Conservation (phyloP, 2,329 filamentous ascomycete genomes). For the Fusarium incarnatum region DNA sequence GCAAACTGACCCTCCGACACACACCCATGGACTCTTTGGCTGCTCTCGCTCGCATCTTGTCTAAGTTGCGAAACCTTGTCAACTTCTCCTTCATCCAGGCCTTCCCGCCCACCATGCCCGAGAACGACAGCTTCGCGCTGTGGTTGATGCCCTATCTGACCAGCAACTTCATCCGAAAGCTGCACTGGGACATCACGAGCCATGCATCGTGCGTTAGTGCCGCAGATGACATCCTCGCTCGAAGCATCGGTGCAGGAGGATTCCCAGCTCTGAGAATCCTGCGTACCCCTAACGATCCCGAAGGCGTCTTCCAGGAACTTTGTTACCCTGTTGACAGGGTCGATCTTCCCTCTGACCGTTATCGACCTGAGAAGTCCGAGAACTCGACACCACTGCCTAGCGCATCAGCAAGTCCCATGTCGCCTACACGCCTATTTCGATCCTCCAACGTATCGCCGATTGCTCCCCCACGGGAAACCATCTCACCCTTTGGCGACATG, state of each 20-base stretch:
- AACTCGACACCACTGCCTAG: slow-evolving; percentile 34
- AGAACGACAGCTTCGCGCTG: slow-evolving; percentile 64
- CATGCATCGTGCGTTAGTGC: slow-evolving; percentile 57
- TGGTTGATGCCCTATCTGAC: slow-evolving; percentile 74
- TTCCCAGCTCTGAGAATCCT: slow-evolving; percentile 72
- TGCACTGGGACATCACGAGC: slow-evolving; percentile 75
- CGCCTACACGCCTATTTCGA: slow-evolving; percentile 47
- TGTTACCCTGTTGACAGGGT: slow-evolving; percentile 71
- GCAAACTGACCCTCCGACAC: slow-evolving; percentile 66
- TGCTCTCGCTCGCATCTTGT: slow-evolving; percentile 68
- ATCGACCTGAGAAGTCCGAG: slow-evolving; percentile 46
- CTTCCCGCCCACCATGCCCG: slow-evolving; percentile 65
- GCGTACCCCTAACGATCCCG: slow-evolving; percentile 75
- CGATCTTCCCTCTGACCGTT: slow-evolving; percentile 63
- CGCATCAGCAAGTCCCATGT: slow-evolving; percentile 41
- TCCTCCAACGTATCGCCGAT: slow-evolving; percentile 53
- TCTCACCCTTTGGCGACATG: slow-evolving; percentile 24
- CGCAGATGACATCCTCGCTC: slow-evolving; percentile 72
- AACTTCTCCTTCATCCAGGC: slow-evolving; percentile 67
- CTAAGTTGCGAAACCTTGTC: slow-evolving; percentile 62
- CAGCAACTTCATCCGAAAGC: slow-evolving; percentile 61
- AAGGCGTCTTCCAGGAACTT: slow-evolving; percentile 75
- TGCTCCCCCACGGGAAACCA: slow-evolving; percentile 35
- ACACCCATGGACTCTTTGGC: slow-evolving; percentile 67
- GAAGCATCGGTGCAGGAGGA: slow-evolving; percentile 68